Percentiles rank a stretch among this genome's conserved stretches.
Conservation (phyloP, 2,329 filamentous ascomycete species). For the Reticulascus tulasneorum region DNA sequence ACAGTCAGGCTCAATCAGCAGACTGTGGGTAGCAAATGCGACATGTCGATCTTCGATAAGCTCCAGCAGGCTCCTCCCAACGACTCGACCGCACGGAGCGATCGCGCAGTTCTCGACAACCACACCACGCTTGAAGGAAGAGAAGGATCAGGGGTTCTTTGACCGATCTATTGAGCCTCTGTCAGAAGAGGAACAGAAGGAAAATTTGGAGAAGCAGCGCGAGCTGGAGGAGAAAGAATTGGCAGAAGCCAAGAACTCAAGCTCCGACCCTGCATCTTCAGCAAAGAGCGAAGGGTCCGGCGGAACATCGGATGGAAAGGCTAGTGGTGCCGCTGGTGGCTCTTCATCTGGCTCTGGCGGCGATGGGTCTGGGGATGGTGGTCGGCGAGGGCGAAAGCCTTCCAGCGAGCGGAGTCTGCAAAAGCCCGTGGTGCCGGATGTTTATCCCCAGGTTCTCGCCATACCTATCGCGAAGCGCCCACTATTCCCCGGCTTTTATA, state of each 20-base stretch:
- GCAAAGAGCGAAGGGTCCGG: conserved; percentile 37
- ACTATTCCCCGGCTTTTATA: conserved; percentile 96
- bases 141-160: conserved; percentile 44
- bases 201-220: conserved; percentile 43
- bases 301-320: conserved; percentile 48
- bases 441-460: conserved; percentile 96
- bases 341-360: conserved; percentile 42
- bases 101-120: conserved; percentile 33
- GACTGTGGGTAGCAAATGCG: conserved; percentile 9
- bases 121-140: conserved; percentile 25
- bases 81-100: conserved; percentile 21
- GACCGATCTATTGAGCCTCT: conserved; percentile 46
- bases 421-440: conserved; percentile 86
- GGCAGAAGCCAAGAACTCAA: conserved; percentile 37
- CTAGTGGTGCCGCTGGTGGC: conserved; percentile 53
- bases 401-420: conserved; percentile 70
- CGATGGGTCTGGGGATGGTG: conserved; percentile 46
- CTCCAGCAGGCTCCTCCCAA: conserved; percentile 26
- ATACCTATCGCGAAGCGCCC: conserved; percentile 93
- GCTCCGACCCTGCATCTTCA: conserved; percentile 40
- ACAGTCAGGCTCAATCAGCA: conserved; percentile 16
- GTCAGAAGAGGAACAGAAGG: conserved; percentile 49
- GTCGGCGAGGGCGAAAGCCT: conserved; percentile 66
- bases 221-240: conserved; percentile 44
- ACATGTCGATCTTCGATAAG: conserved; percentile 22